phyloP scores from a whole-genome alignment of 2,329 filamentous ascomycete species.

The Helminthosporium solani region DNA sequence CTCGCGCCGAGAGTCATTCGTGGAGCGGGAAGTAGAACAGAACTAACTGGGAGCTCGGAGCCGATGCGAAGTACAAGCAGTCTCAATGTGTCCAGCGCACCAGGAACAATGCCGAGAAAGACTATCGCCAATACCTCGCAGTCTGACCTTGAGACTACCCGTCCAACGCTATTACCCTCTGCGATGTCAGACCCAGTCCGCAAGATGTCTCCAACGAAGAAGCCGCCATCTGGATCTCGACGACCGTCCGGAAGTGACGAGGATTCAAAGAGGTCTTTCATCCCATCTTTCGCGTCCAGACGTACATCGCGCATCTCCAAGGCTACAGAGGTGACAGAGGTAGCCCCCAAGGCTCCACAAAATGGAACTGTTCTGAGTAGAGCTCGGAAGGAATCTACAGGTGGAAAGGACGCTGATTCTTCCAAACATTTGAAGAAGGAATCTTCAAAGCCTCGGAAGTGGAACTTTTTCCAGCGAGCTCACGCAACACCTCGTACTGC shows the following conservation, averaged over 20 bases:
- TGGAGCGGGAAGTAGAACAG: constrained; percentile 45
- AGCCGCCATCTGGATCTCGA: constrained; percentile 23
- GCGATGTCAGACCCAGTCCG: constrained; percentile 41
- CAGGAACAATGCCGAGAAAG: constrained; percentile 19
- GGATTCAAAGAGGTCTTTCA: constrained; percentile 35
- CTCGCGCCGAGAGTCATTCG: constrained; percentile 48
- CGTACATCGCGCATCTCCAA: constrained; percentile 32
- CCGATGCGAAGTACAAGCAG: constrained; percentile 40
- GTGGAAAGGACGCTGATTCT: constrained; percentile 42
- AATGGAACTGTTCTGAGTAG: constrained; percentile 17
- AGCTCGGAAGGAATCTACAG: constrained; percentile 27
- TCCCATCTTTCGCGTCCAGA: constrained; percentile 31
- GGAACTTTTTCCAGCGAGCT: constrained; percentile 61
- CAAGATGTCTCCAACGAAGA: constrained; percentile 34
- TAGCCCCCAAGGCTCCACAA: constrained; percentile 13
- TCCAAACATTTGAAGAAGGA: constrained; percentile 38
- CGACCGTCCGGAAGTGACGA: constrained; percentile 42
- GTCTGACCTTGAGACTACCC: constrained; percentile 17
- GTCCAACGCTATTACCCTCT: constrained; percentile 38
- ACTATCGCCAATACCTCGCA: constrained; percentile 20
- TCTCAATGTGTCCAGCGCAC: constrained; percentile 26
- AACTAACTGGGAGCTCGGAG: constrained; percentile 38
- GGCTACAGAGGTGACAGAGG: constrained; percentile 18
- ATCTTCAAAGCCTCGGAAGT: constrained; percentile 47
- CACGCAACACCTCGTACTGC: constrained; percentile 44